phyloP scores from a whole-genome alignment of 2,329 filamentous ascomycete genomes.

The Zymoseptoria tritici region DNA sequence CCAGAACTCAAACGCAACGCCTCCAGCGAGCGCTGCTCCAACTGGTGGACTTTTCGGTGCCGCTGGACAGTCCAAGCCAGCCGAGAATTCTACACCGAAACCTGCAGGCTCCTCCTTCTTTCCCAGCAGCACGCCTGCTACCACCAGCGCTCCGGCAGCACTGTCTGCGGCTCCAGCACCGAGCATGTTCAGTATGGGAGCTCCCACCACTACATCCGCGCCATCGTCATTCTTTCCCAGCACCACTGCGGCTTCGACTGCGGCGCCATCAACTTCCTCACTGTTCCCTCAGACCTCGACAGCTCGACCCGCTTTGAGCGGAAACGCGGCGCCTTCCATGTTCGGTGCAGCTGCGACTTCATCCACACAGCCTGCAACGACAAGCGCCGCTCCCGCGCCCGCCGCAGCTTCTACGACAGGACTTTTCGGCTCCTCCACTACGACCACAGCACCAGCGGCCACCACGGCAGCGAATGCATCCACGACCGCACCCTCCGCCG shows the following conservation, averaged over 20 bases:
- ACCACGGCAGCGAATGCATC: background rate
- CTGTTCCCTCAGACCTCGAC: background rate
- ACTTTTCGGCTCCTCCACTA: background rate
- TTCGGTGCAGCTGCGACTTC: background rate
- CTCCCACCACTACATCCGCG: background rate
- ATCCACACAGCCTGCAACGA: background rate
- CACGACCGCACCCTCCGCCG: constrained; percentile 40
- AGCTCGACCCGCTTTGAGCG: background rate
- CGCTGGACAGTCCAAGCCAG: background rate
- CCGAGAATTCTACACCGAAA: background rate
- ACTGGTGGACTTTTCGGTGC: background rate
- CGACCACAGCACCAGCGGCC: constrained; percentile 4
- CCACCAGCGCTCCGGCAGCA: background rate
- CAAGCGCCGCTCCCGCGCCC: background rate
- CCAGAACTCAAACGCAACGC: background rate
- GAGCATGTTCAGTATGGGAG: background rate
- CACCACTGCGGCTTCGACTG: background rate
- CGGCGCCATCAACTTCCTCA: background rate
- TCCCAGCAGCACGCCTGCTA: background rate
- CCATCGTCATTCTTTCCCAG: background rate
- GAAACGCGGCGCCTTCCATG: background rate
- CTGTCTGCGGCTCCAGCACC: constrained; percentile 4
- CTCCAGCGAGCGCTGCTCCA: background rate
- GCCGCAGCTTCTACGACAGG: background rate
- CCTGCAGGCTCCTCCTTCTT: background rate